phyloP scores from a whole-genome alignment of 345 rosid genomes.

The Odontarrhena argentea region DNA sequence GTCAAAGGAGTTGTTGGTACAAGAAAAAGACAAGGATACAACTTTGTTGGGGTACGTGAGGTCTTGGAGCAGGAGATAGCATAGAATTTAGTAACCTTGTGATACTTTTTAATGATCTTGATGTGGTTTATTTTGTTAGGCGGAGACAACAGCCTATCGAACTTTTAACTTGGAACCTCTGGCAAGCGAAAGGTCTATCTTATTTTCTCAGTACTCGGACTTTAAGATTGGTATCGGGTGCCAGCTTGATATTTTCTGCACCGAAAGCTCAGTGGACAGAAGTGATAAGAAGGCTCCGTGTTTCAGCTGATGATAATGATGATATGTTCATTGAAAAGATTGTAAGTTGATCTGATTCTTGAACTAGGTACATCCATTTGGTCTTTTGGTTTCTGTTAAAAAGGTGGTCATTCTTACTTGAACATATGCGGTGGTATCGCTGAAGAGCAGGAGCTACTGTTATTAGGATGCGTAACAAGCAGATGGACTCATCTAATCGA shows the following conservation, averaged over 20 bases:
- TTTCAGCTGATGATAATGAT: conserved; percentile 41
- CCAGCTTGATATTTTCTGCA: conserved; percentile 70
- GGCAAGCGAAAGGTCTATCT: conserved; percentile 60
- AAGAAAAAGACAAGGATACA: conserved; percentile 30
- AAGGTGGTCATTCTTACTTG: conserved; percentile 5
- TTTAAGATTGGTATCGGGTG: conserved; percentile 71
- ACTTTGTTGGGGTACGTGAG: conserved; percentile 40
- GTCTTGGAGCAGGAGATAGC: neutral
- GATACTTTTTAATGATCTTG: conserved; percentile 8
- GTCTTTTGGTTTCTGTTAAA: conserved; percentile 4
- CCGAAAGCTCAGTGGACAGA: conserved; percentile 63
- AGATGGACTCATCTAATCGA: conserved; percentile 64
- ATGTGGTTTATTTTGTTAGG: conserved; percentile 11
- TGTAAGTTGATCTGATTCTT: conserved; percentile 47
- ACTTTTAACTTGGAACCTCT: conserved; percentile 52
- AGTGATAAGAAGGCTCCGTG: conserved; percentile 50
- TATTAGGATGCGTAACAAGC: conserved; percentile 63
- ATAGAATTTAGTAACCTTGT: neutral
- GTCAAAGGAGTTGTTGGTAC: conserved; percentile 25
- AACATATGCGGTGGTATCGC: conserved; percentile 17
- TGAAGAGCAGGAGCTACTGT: conserved; percentile 68
- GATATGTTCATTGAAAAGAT: conserved; percentile 49
- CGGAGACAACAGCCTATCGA: conserved; percentile 44
- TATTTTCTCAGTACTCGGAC: conserved; percentile 76
- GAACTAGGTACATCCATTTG: conserved; percentile 9